Base-by-base conservation (phyloP, 75 land plant genomes). In the Picea sitchensis region DNA sequence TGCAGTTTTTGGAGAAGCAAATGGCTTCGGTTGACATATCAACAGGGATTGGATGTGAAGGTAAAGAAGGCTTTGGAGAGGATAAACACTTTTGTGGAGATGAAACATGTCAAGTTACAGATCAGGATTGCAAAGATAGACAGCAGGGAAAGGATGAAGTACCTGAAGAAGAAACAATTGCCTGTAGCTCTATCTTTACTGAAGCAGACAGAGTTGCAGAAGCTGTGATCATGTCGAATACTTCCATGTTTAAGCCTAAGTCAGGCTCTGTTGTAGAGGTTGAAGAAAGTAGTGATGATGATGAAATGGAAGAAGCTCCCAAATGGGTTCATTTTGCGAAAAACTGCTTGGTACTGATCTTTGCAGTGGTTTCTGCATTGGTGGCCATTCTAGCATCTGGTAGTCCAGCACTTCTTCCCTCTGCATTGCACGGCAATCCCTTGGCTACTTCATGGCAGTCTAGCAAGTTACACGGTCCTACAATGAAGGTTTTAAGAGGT, bases 381-480 rank as follows among this genome's bases (percentile, higher is more conserved):
- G n/a, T 60, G 61, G 61, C 20, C 61, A 18, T 60, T 60, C n/a
- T 60, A 60, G 61, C 61, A 18, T 60, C 61, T 60, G 61, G 61
- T 20, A 60, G 61, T 60, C 61, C 61, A 60, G 61, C 5, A 60
- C 61, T 60, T 60, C 61, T 60, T 60, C 61, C 61, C 61, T 60
- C 61, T 17, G 20, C 5, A 15, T 60, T 60, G 61, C 61, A 17
- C 2, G 61, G 5, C n/a, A 60, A 60, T 4, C 61, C 61, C n/a
- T 20, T 60, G 61, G 61, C 61, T 60, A 18, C 61, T 60, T 15
- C 61, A 60, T 60, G 61, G 61, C 17, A 60, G 17, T 60, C 61
- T 15, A 60, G 61, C 61, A 60, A 60, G 61, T 17, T 20, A 60
- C 8, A 20, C n/a, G 20, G n/a, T 60, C 61, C 61, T 60, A 4